Evolutionary conservation across 495 filamentous ascomycete genomes (phyloP).

Genomic region (Articulospora tetracladia): DNA sequence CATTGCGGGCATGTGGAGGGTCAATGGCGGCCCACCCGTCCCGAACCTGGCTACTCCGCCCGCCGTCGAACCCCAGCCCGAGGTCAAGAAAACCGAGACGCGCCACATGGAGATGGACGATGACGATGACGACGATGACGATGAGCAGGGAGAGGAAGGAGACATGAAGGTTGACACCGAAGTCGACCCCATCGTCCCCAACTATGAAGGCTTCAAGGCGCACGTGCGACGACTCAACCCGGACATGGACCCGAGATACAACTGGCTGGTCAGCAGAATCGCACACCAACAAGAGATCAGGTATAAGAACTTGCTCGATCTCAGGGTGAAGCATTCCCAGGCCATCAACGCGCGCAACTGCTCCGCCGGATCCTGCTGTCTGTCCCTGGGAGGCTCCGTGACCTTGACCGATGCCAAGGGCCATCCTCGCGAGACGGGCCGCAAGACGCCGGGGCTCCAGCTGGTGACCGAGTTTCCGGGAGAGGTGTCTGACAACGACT

Average conservation of each 20-base stretch:
- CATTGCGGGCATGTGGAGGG: slow-evolving; percentile 46
- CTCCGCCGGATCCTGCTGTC: slow-evolving; percentile 56
- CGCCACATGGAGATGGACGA: slow-evolving; percentile 25
- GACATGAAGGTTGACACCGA: slow-evolving; percentile 43
- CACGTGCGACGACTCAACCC: slow-evolving; percentile 75
- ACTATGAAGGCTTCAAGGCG: slow-evolving; percentile 68
- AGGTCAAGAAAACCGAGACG: slow-evolving; percentile 21
- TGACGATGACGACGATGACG: slow-evolving; percentile 52
- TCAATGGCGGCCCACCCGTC: slow-evolving; percentile 56
- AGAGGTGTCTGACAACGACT: slow-evolving; percentile 62
- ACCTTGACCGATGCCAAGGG: slow-evolving; percentile 39
- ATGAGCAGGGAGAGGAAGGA: slow-evolving; percentile 46
- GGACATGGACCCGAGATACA: slow-evolving; percentile 32
- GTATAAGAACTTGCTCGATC: slow-evolving; percentile 73
- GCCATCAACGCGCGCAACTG: slow-evolving; percentile 53
- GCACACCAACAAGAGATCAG: slow-evolving; percentile 74
- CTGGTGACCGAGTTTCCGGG: slow-evolving; percentile 44
- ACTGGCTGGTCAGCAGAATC: slow-evolving; percentile 76
- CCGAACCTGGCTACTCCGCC: slow-evolving; percentile 40
- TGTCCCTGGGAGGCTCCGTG: slow-evolving; percentile 55
- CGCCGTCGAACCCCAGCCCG: slow-evolving; percentile 8
- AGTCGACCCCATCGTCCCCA: slow-evolving; percentile 62
- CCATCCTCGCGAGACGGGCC: slow-evolving; percentile 24
- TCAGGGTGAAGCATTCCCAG: slow-evolving; percentile 66
- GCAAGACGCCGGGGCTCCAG: slow-evolving; percentile 6